These are phyloP conservation scores for Euptelea pleiosperma DNA, from an alignment of 164 flowering plant species.

Conservation along the genomic window DNA sequence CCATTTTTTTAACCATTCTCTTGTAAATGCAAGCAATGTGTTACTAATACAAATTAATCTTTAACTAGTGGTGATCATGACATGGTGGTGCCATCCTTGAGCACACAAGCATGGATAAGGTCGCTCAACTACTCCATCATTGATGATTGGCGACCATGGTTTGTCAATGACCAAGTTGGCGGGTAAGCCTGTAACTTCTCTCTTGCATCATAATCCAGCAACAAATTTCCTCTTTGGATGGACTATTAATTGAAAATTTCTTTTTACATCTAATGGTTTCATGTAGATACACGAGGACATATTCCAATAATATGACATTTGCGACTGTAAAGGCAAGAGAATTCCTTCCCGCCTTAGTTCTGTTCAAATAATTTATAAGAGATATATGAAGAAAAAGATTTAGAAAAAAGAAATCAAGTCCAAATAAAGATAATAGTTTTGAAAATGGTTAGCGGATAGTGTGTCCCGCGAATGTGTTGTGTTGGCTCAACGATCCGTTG, in stretches of 20 bases:
- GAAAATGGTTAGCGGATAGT: too few relatives aligned
- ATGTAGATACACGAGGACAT: constrained; percentile 43
- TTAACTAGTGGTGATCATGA: constrained; percentile 36
- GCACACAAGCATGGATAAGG: constrained; percentile 20
- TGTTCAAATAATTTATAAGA: too few relatives aligned
- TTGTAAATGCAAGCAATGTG: neutral
- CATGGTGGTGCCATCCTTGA: constrained; percentile 19
- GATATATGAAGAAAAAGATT: too few relatives aligned
- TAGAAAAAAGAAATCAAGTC: too few relatives aligned
- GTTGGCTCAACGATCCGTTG: too few relatives aligned
- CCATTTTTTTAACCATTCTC: too few relatives aligned
- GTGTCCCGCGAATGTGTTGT: too few relatives aligned
- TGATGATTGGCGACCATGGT: constrained; percentile 32
- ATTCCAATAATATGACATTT: constrained; percentile 34
- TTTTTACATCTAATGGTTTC: neutral
- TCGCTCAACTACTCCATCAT: constrained; percentile 14
- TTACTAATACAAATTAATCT: too few relatives aligned
- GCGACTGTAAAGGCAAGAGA: constrained; percentile 39
- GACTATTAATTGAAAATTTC: neutral
- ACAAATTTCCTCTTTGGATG: neutral
- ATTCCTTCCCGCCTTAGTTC: neutral
- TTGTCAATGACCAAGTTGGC: constrained; percentile 26
- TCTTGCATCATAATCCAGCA: too few relatives aligned
- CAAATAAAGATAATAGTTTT: too few relatives aligned
- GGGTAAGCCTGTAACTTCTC: too few relatives aligned